Base-by-base conservation (phyloP, 306 rosid genomes). In the Prunus armeniaca region DNA sequence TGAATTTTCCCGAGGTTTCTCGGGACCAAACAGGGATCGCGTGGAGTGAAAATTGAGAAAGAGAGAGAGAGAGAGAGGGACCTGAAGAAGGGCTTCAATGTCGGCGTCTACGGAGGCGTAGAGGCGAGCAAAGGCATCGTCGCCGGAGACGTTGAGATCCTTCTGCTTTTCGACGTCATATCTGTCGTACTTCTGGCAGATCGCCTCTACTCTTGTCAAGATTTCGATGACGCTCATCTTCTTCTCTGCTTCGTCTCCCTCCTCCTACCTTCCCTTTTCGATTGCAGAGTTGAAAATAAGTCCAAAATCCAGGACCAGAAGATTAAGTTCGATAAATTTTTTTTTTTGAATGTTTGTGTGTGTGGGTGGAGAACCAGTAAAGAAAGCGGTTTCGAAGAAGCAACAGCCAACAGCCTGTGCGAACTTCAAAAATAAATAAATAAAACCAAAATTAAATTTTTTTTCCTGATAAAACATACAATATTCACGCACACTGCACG, bases 181-280 rank as follows among this genome's bases (percentile, higher is more conserved):
- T 77, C 84, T 87, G 79, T 96, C 99, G 83, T 91, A 96, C 84
- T 92, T 96, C 79, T 89, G 89, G 86, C 99, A 96, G 80, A 96
- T 92, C 86, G 97, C 82, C 24, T 96, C 99, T 3, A 96, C 99
- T 82, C 99, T 86, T 30, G 99, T 96, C 66, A 96, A 84, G 72
- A 96, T 85, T 71, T 96, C 98, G 85, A 96, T 92, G 68, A 96
- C 98, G 77, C 97, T 96, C 99, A 96, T 96, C 81, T 67, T 84
- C 75, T 84, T 22, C 30, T 47, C 19, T 32, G 38, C 7, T 7
- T 38, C 43, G 43, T 38, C 43, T 38, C 43, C 43, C 43, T 38
- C 43, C 43, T 7, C 64, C 66, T 69, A 79, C 82, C 72, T 63
- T 22, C 45, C 43, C 1, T 18, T 74, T 73, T 52, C 57, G 43